Evolutionary conservation across 331 rosid genomes (phyloP).

Genomic region (Saraca asoca): DNA sequence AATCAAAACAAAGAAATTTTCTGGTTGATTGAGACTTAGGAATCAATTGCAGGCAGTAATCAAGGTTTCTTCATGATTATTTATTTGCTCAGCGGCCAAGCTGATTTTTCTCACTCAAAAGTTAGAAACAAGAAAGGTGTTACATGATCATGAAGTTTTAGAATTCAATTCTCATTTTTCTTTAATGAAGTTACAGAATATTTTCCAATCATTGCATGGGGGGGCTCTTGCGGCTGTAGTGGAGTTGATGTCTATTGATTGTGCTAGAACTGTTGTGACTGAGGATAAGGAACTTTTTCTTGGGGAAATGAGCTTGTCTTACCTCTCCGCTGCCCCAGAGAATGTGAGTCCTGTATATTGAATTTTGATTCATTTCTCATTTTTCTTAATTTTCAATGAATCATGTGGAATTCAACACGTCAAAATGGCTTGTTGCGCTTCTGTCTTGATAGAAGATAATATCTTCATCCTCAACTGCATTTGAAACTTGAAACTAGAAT

Average conservation of each 20-base stretch:
- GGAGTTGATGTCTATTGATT: conserved; percentile 62
- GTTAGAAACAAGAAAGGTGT: no score
- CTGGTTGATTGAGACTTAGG: not conserved
- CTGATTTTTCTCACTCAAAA: not conserved
- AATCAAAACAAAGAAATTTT: not conserved
- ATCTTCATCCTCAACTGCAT: no score
- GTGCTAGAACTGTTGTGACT: conserved; percentile 74
- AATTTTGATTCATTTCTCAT: not conserved
- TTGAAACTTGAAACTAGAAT: no score
- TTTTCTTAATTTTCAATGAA: not conserved
- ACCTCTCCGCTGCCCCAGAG: conserved; percentile 61
- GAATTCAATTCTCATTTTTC: conserved; percentile 23
- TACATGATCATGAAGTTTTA: no score
- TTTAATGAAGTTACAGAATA: conserved; percentile 58
- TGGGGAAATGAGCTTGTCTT: conserved; percentile 79
- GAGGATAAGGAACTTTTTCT: conserved; percentile 71
- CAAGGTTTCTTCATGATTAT: conserved; percentile 3
- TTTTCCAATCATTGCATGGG: conserved; percentile 61
- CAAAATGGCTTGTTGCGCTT: conserved; percentile 19
- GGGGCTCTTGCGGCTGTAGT: conserved; percentile 71
- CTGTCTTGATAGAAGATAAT: not conserved
- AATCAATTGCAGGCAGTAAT: not conserved
- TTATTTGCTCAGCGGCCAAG: not conserved
- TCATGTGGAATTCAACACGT: not conserved
- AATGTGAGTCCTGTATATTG: conserved; percentile 56